These are phyloP conservation scores for Pinguiococcus pyrenoidosus DNA, from an alignment of 108 stramenopile species.

Conservation along the genomic window DNA sequence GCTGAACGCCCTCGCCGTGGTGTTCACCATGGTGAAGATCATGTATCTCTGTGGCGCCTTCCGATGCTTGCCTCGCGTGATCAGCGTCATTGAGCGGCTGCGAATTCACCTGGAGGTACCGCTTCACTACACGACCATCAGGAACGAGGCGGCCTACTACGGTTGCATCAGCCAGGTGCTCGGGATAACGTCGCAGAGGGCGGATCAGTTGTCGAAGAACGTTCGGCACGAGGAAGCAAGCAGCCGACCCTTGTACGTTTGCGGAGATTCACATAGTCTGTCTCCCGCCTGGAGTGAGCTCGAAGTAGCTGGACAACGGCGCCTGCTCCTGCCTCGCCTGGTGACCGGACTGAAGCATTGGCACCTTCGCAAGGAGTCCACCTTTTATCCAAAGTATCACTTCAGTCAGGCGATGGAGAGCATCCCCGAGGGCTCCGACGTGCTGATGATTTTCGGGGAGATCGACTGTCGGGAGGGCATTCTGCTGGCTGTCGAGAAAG, in stretches of 20 bases:
- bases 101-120: slow-evolving; percentile 1
- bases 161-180: slow-evolving; percentile 6
- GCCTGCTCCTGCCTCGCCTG: slow-evolving; percentile 18
- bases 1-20: slow-evolving; percentile 23
- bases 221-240: too few species aligned
- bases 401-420: slow-evolving; percentile 9
- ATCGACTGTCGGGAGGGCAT: slow-evolving; percentile 47
- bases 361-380: slow-evolving; percentile 29
- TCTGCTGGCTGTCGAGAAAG: slow-evolving; percentile 29
- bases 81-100: slow-evolving; percentile 14
- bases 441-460: slow-evolving; percentile 39
- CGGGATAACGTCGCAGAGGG: background rate
- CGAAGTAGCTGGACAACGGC: background rate
- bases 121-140: slow-evolving; percentile 24
- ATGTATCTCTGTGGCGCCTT: slow-evolving; percentile 15
- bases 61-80: slow-evolving; percentile 5
- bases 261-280: slow-evolving; percentile 28
- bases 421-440: slow-evolving; percentile 18
- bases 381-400: slow-evolving; percentile 35
- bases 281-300: slow-evolving; percentile 11
- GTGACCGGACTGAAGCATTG: slow-evolving; percentile 43
- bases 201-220: too few species aligned
- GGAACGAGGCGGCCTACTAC: slow-evolving; percentile 39
- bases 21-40: slow-evolving; percentile 19
- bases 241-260: slow-evolving; percentile 11